A percentile compares a stretch with the other conserved stretches of the same genome.
Evolutionary conservation across 108 stramenopile genomes (phyloP).

Genomic region (Pseudonitzschia delicatissima): DNA sequence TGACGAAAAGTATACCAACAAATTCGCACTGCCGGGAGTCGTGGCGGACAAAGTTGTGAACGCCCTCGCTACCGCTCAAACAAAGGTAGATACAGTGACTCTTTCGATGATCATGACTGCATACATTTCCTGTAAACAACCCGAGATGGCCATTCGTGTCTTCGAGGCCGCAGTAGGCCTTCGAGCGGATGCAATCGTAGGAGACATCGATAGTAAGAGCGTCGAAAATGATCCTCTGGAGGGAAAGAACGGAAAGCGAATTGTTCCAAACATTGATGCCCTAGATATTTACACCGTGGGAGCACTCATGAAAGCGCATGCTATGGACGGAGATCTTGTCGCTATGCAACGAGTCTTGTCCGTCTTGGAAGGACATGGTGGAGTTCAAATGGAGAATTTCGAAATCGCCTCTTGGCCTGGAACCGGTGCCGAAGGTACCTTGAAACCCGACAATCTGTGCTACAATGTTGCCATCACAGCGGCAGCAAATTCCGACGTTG

Average conservation of each 20-base stretch:
- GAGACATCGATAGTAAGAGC: background rate
- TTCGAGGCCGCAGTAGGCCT: conserved; percentile 79
- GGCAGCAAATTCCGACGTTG: conserved; percentile 49
- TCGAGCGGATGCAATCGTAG: conserved; percentile 52
- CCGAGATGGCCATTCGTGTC: conserved; percentile 53
- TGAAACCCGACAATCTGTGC: conserved; percentile 63
- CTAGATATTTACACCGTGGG: conserved; percentile 73
- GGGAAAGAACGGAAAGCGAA: conserved; percentile 26
- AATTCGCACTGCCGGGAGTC: conserved; percentile 48
- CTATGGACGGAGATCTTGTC: conserved; percentile 53
- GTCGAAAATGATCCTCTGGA: conserved; percentile 31
- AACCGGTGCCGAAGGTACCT: conserved; percentile 47
- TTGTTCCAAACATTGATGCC: conserved; percentile 46
- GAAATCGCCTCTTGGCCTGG: conserved; percentile 67
- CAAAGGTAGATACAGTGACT: conserved; percentile 66
- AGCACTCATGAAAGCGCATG: conserved; percentile 70
- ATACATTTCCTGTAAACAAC: conserved; percentile 61
- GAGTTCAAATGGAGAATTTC: conserved; percentile 36
- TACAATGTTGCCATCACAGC: conserved; percentile 83
- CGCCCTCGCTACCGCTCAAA: conserved; percentile 67
- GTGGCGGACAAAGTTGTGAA: conserved; percentile 83
- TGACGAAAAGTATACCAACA: conserved; percentile 44
- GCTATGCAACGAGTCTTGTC: conserved; percentile 63
- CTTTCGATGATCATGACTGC: conserved; percentile 74
- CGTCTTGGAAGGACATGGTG: conserved; percentile 65